Evolutionary conservation across 2,329 filamentous ascomycete species (phyloP).

Genomic region (Aspergillus bombycis): DNA sequence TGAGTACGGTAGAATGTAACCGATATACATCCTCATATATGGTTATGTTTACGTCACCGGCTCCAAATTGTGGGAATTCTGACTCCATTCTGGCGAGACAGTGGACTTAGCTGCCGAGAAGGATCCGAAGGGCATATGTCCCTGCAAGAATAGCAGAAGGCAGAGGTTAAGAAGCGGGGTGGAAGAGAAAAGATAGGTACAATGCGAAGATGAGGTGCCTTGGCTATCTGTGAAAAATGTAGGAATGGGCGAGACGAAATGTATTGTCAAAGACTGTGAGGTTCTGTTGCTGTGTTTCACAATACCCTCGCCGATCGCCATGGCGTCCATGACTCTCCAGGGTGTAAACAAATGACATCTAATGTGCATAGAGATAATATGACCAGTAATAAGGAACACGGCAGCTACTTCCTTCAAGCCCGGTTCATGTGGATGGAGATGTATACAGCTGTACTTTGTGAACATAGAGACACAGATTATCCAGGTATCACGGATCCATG

Average conservation of each 20-base stretch:
- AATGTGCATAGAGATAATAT: not conserved
- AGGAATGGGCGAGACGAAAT: not conserved
- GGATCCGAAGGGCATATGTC: not conserved
- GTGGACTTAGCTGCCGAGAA: not conserved
- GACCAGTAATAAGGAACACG: not conserved
- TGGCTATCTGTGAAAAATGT: not conserved
- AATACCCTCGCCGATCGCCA: not conserved
- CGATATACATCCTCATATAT: constrained; percentile 42
- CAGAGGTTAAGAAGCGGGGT: not conserved
- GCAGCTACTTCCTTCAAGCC: not conserved
- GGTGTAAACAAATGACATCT: not conserved
- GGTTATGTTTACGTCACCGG: constrained; percentile 45
- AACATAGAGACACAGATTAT: not conserved
- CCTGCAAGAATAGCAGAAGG: not conserved
- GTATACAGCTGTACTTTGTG: not conserved
- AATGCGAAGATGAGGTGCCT: not conserved
- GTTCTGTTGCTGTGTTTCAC: constrained; percentile 1
- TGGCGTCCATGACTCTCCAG: not conserved
- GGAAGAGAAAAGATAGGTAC: not conserved
- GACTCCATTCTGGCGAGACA: not conserved
- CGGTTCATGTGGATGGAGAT: not conserved
- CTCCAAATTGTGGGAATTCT: constrained; percentile 40
- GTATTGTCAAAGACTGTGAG: not conserved
- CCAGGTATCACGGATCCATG: not conserved
- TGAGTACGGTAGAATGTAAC: constrained; percentile 37